phyloP scores from a whole-genome alignment of 2,329 filamentous ascomycete species.

The Orbilia oligospora region DNA sequence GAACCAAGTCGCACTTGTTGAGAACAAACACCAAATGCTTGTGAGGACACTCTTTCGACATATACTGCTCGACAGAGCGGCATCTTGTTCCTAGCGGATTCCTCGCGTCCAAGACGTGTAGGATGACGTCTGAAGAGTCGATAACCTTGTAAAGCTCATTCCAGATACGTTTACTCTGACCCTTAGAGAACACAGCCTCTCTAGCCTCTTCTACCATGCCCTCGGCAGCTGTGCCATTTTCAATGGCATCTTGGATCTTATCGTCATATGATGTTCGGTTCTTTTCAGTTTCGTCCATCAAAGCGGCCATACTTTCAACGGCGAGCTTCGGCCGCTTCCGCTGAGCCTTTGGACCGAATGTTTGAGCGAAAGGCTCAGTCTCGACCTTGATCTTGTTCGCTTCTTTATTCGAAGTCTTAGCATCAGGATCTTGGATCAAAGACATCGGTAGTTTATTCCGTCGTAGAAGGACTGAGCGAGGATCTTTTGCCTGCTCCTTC shows the following conservation, averaged over 20 bases:
- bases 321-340: constrained; percentile 91
- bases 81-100: constrained; percentile 93
- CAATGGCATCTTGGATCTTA: constrained; percentile 69
- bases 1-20: constrained; percentile 94
- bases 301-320: constrained; percentile 83
- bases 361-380: constrained; percentile 85
- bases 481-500: constrained; percentile 88
- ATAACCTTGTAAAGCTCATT: constrained; percentile 89
- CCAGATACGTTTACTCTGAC: constrained; percentile 95
- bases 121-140: constrained; percentile 93
- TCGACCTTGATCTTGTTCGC: constrained; percentile 94
- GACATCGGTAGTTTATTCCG: constrained; percentile 98
- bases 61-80: constrained; percentile 90
- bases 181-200: constrained; percentile 92
- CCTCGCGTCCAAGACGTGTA: constrained; percentile 92
- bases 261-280: constrained; percentile 87
- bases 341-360: constrained; percentile 93
- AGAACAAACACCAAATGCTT: constrained; percentile 93
- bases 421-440: constrained; percentile 83
- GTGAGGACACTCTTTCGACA: constrained; percentile 91
- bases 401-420: constrained; percentile 87
- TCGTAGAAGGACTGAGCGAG: constrained; percentile 89
- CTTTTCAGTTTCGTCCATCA: constrained; percentile 83
- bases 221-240: constrained; percentile 65
- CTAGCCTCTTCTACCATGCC: constrained; percentile 75